Evolutionary conservation across 768 basidiomycete species (phyloP).

Genomic region (Macrolepiota fuliginosa): DNA sequence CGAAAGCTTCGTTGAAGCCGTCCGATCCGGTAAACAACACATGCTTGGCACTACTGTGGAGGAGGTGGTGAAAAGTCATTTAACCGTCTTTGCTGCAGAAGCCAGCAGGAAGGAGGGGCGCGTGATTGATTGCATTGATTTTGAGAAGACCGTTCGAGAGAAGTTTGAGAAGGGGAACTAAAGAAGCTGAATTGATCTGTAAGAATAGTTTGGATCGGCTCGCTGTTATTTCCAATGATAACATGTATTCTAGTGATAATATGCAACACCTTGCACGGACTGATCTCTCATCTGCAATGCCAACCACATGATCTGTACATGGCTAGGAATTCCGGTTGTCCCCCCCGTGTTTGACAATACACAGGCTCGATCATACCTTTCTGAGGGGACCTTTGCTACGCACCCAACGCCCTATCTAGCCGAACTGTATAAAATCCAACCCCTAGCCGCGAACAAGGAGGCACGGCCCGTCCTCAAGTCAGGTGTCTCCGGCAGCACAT

Average conservation of each 20-base stretch:
- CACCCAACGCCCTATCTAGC: too few relatives aligned
- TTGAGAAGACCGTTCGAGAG: constrained; percentile 42
- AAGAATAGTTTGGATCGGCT: neutral
- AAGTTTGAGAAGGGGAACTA: constrained; percentile 2
- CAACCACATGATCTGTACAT: too few relatives aligned
- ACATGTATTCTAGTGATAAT: neutral
- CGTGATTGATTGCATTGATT: constrained; percentile 68
- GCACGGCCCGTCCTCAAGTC: too few relatives aligned
- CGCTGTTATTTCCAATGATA: neutral
- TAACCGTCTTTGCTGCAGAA: constrained; percentile 89
- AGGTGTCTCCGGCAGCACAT: too few relatives aligned
- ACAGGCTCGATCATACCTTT: too few relatives aligned
- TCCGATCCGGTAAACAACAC: constrained; percentile 59
- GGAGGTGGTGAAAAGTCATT: constrained; percentile 73
- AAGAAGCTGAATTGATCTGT: neutral
- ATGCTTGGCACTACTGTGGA: constrained; percentile 62
- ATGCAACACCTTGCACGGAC: neutral
- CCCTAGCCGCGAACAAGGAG: too few relatives aligned
- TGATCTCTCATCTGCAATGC: neutral
- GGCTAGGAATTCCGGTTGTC: too few relatives aligned
- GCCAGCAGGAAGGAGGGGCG: constrained; percentile 64
- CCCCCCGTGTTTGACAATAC: too few relatives aligned
- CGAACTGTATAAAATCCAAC: too few relatives aligned
- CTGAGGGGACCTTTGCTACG: too few relatives aligned
- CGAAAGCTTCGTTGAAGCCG: constrained; percentile 73